Evolutionary conservation across 1,284 basidiomycete species (phyloP).

Genomic region (Porogramme epimiltina): DNA sequence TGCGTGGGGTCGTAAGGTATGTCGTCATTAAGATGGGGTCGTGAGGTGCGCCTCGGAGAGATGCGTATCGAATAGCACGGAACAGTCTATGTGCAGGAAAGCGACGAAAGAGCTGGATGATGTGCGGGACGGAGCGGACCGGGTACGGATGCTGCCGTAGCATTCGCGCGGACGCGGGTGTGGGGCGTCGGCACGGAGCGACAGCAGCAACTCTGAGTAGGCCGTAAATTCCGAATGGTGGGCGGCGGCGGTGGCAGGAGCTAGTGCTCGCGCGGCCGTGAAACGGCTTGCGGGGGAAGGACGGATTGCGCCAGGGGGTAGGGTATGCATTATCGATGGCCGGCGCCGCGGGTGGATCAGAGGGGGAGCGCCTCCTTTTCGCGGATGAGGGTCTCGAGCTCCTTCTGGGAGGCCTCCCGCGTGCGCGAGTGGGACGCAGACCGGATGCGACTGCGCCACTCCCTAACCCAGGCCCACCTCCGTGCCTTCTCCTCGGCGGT

Average conservation of each 20-base stretch:
- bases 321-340: no score
- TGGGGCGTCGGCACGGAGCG: background rate
- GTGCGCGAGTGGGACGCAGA: slow-evolving; percentile 45
- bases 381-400: slow-evolving; percentile 29
- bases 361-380: slow-evolving; percentile 33
- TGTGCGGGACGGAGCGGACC: no score
- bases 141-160: no score
- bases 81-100: slow-evolving; percentile 15
- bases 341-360: slow-evolving; percentile 12
- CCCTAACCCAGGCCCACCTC: slow-evolving; percentile 61
- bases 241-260: no score
- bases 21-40: slow-evolving; percentile 17
- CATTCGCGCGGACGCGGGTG: no score
- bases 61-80: slow-evolving; percentile 4
- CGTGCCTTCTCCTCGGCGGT: slow-evolving; percentile 39
- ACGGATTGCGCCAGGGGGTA: background rate
- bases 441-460: slow-evolving; percentile 56
- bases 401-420: slow-evolving; percentile 23
- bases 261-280: no score
- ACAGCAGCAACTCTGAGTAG: no score
- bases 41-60: slow-evolving; percentile 6
- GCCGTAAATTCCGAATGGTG: no score
- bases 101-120: no score
- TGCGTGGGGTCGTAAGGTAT: slow-evolving; percentile 14
- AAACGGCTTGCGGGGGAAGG: background rate